phyloP scores from a whole-genome alignment of 257 asterid genomes.

The Gentiana straminea region DNA sequence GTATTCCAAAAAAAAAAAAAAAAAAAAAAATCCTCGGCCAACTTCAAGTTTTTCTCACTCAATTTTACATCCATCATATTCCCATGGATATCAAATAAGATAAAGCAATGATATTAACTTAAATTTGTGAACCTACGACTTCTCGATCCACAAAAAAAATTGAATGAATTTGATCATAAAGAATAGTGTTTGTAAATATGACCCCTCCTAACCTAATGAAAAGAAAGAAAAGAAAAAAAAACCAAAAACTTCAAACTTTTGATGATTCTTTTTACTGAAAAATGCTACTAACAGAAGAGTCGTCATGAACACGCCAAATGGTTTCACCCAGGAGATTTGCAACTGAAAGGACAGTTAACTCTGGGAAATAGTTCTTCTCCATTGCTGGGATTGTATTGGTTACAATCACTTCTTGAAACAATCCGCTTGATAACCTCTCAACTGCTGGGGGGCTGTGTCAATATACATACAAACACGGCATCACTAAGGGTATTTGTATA shows the following conservation, averaged over 20 bases:
- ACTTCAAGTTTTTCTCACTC: no score
- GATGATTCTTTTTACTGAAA: slow-evolving; percentile 34
- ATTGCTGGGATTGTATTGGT: slow-evolving; percentile 77
- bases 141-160: no score
- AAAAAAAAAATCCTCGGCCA: no score
- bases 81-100: no score
- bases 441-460: slow-evolving; percentile 79
- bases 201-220: neutral
- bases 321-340: slow-evolving; percentile 94
- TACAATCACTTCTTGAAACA: slow-evolving; percentile 87
- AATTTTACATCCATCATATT: no score
- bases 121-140: no score
- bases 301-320: slow-evolving; percentile 94
- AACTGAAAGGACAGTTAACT: slow-evolving; percentile 77
- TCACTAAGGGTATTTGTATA: neutral
- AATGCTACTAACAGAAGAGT: slow-evolving; percentile 92
- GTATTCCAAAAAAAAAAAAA: no score
- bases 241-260: no score
- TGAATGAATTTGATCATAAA: neutral
- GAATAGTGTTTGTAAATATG: neutral
- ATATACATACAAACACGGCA: slow-evolving; percentile 1
- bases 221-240: neutral
- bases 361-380: slow-evolving; percentile 76
- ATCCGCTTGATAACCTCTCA: slow-evolving; percentile 82
- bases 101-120: no score